These are phyloP conservation scores for Ilyonectria robusta DNA, from an alignment of 2,329 filamentous ascomycete genomes.

Conservation along the genomic window DNA sequence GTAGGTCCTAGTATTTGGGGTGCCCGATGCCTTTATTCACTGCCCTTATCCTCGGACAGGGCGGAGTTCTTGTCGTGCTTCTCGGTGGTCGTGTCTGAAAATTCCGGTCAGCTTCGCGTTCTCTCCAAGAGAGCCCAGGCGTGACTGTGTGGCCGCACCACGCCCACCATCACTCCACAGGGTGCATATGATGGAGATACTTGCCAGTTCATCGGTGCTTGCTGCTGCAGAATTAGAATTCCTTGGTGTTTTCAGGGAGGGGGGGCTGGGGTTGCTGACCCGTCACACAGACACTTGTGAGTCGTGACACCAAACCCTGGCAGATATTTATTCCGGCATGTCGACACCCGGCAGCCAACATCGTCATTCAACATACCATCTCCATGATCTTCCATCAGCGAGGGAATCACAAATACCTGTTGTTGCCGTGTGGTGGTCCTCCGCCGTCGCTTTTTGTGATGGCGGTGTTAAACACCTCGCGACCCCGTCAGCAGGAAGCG, in stretches of 20 bases:
- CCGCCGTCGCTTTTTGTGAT: neutral
- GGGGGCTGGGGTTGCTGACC: neutral
- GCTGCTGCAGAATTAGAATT: neutral
- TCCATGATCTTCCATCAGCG: neutral
- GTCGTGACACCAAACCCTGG: neutral
- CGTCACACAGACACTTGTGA: neutral
- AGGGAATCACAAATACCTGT: neutral
- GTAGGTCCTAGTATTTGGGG: too few relatives aligned
- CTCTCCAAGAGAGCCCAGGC: neutral
- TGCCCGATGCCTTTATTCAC: too few relatives aligned
- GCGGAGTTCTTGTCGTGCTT: neutral
- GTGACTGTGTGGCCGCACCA: neutral
- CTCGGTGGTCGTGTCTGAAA: neutral
- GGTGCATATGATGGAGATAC: neutral
- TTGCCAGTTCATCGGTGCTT: neutral
- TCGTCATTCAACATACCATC: neutral
- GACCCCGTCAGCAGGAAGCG: neutral
- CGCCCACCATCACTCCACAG: accelerated
- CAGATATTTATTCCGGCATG: neutral
- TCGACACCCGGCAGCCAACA: neutral
- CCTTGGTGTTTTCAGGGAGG: neutral
- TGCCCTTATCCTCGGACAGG: too few relatives aligned
- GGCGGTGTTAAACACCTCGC: neutral
- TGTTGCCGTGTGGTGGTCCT: neutral
- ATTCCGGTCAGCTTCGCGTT: slow-evolving; percentile 2